Evolutionary conservation across 345 rosid species (phyloP), one percentile per base, ranked within the genome.

Genomic region (Reutealis trisperma): DNA sequence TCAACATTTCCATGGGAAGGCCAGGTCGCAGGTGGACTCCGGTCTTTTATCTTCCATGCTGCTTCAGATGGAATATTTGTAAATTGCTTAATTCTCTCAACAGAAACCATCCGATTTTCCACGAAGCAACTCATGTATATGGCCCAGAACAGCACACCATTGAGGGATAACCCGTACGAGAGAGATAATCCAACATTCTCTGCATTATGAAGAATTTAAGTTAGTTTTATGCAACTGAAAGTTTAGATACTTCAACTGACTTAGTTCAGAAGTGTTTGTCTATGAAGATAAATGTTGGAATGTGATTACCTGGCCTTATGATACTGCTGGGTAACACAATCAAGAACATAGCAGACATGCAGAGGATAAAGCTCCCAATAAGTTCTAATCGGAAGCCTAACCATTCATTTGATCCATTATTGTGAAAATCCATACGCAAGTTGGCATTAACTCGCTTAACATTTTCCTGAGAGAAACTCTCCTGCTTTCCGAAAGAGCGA

Each of bases 11-110:
- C 99, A 6, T 75, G 80, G 51, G 80, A 70, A 8, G 99, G 98
- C 99, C 99, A 96, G 67, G 83, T 89, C 1, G 86, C 77, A 81
- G 97, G 93, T 22, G 93, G 96, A 41, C 74, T 80, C 60, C 81
- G 86, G 42, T 90, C 93, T 84, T 83, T 74, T 24, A 78, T 85
- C 76, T 85, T 82, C 99, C 99, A 96, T 30, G 79, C 87, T 16
- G 98, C 89, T 80, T 96, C 99, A 1, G 97, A 84, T 16, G 85
- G 86, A 66, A 96, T 92, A 62, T 78, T 86, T n/a, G 97, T 86
- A 71, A 93, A 96, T 80, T 96, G 99, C 80, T 91, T 93, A 45
- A 96, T 81, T 85, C 99, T 93, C 87, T 96, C 99, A 2, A 93
- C 93, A 0, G 98, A 92, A 55, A 96, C 94, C 98, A 96, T 93